phyloP scores from a whole-genome alignment of 2,329 filamentous ascomycete genomes.

The Trichoderma guizhouense region DNA sequence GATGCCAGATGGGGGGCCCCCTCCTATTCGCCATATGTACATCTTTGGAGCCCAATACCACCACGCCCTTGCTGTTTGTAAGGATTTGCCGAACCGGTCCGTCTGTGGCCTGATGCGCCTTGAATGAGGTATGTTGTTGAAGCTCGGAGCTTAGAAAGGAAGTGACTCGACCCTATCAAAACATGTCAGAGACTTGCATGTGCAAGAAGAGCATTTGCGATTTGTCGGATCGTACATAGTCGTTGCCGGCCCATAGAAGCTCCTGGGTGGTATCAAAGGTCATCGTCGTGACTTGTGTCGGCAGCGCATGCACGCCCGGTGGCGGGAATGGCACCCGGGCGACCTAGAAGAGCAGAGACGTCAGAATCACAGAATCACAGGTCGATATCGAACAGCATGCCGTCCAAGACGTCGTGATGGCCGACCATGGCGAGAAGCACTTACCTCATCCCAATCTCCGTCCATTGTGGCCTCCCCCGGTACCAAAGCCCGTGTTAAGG shows the following conservation, averaged over 20 bases:
- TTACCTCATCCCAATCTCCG: constrained; percentile 66
- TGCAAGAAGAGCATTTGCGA: neutral
- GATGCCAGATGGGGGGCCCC: constrained; percentile 84
- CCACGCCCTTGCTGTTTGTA: constrained; percentile 85
- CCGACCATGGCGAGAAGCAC: constrained; percentile 23
- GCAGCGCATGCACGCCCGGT: constrained; percentile 65
- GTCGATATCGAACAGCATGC: neutral
- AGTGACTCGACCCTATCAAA: constrained; percentile 72
- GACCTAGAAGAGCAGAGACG: constrained; percentile 51
- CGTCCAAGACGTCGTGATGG: neutral
- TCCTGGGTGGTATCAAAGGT: constrained; percentile 89
- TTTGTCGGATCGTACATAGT: constrained; percentile 63
- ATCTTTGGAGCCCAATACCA: constrained; percentile 78
- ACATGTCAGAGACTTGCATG: constrained; percentile 25
- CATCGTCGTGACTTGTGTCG: constrained; percentile 72
- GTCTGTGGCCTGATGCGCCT: constrained; percentile 69
- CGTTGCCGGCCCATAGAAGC: constrained; percentile 88
- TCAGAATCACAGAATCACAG: constrained; percentile 6
- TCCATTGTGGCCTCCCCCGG: constrained; percentile 52
- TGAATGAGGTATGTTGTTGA: constrained; percentile 86
- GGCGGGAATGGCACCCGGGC: constrained; percentile 78
- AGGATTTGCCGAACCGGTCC: constrained; percentile 83
- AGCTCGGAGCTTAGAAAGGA: constrained; percentile 86
- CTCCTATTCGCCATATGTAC: constrained; percentile 85
- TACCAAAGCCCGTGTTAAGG: constrained; percentile 31